Evolutionary conservation across 495 filamentous ascomycete species (phyloP).

Genomic region (Lineolata rhizophorae): DNA sequence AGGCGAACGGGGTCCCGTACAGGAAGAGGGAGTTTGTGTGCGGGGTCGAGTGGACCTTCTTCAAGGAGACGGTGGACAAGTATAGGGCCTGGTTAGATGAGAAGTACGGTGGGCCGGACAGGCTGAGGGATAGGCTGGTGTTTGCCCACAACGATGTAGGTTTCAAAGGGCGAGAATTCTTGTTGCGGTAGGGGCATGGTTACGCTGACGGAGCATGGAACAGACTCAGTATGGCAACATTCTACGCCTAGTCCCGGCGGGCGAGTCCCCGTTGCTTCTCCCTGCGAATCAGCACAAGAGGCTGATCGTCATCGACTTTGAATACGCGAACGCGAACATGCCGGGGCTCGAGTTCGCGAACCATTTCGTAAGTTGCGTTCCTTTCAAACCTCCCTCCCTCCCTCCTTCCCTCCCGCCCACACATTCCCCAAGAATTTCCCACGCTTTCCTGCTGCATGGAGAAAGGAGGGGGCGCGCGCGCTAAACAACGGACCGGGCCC

Average conservation of each 20-base stretch:
- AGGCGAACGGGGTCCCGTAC: slow-evolving; percentile 31
- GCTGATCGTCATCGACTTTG: slow-evolving; percentile 93
- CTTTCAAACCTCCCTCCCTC: not conserved
- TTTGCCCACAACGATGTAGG: slow-evolving; percentile 96
- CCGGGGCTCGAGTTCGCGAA: slow-evolving; percentile 89
- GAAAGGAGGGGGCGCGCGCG: too few species aligned
- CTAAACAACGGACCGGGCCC: too few species aligned
- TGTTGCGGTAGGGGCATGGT: too few species aligned
- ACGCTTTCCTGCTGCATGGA: too few species aligned
- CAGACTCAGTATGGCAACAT: slow-evolving; percentile 98
- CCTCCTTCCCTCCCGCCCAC: not conserved
- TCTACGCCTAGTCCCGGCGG: slow-evolving; percentile 62
- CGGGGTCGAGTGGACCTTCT: slow-evolving; percentile 64
- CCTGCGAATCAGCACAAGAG: slow-evolving; percentile 87
- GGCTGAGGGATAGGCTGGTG: slow-evolving; percentile 52
- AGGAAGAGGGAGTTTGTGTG: slow-evolving; percentile 39
- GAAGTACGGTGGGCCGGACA: slow-evolving; percentile 42
- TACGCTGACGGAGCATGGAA: too few species aligned
- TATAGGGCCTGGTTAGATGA: slow-evolving; percentile 55
- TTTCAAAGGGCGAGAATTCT: slow-evolving; percentile 6
- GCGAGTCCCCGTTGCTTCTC: slow-evolving; percentile 68
- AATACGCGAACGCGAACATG: slow-evolving; percentile 82
- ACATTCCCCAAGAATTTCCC: not conserved
- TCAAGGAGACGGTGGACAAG: slow-evolving; percentile 50
- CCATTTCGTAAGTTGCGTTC: slow-evolving; percentile 48